Conservation (phyloP, 805 yeast species). For the Saccharomycopsis schoenii region DNA sequence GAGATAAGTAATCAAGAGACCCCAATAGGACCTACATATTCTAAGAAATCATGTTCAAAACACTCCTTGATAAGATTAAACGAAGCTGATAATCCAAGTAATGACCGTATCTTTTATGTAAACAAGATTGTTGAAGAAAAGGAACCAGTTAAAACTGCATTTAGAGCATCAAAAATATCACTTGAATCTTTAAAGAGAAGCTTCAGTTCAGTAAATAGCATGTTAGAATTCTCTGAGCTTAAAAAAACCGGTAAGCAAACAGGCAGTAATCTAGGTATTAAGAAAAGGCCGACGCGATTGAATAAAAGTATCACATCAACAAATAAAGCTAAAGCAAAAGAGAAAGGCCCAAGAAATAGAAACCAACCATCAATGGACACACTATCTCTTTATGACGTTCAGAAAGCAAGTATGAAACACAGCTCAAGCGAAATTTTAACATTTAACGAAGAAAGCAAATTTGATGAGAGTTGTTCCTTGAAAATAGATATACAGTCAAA, state of each 20-base stretch:
- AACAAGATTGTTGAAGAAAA: neutral
- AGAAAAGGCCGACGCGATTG: neutral
- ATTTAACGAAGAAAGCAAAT: neutral
- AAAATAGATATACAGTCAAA: neutral
- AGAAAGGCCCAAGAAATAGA: neutral
- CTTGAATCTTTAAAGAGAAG: slow-evolving; percentile 1
- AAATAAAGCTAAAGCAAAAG: neutral
- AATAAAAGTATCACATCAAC: neutral
- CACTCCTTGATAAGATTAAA: neutral
- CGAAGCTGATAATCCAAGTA: neutral
- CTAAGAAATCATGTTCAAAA: neutral
- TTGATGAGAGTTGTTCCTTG: neutral
- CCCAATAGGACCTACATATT: neutral
- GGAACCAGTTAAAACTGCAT: neutral
- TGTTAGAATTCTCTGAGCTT: neutral
- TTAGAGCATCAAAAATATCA: neutral
- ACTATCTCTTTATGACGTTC: neutral
- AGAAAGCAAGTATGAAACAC: neutral
- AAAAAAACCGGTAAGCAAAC: neutral
- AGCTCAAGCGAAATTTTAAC: neutral
- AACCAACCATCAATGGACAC: neutral
- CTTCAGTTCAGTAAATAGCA: neutral
- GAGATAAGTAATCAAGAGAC: neutral
- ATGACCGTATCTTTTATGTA: neutral
- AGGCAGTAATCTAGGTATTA: neutral